Conservation (phyloP, 495 filamentous ascomycete species). For the Aspergillus egyptiacus region DNA sequence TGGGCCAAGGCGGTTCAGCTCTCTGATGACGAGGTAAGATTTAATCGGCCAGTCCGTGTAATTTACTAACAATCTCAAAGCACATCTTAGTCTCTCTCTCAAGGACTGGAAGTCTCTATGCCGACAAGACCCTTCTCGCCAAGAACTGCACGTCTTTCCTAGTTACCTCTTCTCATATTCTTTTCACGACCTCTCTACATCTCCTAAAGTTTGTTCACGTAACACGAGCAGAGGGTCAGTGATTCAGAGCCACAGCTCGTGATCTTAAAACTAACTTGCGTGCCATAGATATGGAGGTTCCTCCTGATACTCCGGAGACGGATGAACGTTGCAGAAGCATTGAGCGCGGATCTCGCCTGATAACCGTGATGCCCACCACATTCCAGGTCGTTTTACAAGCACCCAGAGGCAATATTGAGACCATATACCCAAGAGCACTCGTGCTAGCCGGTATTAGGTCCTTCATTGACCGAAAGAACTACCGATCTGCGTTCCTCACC, state of each 20-base stretch:
- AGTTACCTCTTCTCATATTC: conserved; percentile 72
- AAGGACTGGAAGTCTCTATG: conserved; percentile 68
- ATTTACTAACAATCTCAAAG: conserved; percentile 24
- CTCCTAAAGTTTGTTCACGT: conserved; percentile 91
- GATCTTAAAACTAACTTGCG: conserved; percentile 12
- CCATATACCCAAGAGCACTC: conserved; percentile 87
- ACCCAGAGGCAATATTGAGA: conserved; percentile 92
- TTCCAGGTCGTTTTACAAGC: conserved; percentile 83
- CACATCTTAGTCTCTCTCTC: conserved; percentile 50
- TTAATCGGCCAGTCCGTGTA: background rate
- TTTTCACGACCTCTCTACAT: conserved; percentile 88
- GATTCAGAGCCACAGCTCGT: background rate
- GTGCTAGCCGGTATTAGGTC: conserved; percentile 82
- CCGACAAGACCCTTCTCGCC: conserved; percentile 63
- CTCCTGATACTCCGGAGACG: conserved; percentile 78
- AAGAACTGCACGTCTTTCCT: conserved; percentile 89
- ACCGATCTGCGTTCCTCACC: conserved; percentile 73
- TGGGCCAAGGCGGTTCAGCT: conserved; percentile 37
- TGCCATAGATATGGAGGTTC: conserved; percentile 64
- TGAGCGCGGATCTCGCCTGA: conserved; percentile 78
- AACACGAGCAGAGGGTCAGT: conserved; percentile 56
- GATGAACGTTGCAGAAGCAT: conserved; percentile 92
- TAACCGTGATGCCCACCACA: conserved; percentile 82
- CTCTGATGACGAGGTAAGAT: conserved; percentile 35
- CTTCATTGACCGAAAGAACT: conserved; percentile 72